Percentiles rank a stretch among this genome's conserved stretches.
Evolutionary conservation across 2,329 filamentous ascomycete genomes (phyloP).

Genomic region (Zarea fungicola): DNA sequence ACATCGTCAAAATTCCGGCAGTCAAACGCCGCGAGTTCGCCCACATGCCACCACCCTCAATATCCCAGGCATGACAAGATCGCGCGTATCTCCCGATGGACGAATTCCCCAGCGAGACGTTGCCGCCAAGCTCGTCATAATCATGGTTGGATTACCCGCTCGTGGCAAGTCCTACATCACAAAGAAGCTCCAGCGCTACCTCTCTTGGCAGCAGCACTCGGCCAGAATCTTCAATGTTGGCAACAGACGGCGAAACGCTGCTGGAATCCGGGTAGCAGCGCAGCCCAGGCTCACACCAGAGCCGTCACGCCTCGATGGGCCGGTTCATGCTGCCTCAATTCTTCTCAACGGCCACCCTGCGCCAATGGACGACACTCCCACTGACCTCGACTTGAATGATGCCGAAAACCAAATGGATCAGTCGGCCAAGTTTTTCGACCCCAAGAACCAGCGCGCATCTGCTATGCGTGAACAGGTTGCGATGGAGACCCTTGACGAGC

Average conservation of each 20-base stretch:
- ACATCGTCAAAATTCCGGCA: conserved; percentile 67
- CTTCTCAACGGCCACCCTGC: conserved; percentile 49
- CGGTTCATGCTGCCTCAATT: conserved; percentile 51
- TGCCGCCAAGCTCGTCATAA: conserved; percentile 90
- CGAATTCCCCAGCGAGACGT: conserved; percentile 91
- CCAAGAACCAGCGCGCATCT: conserved; percentile 74
- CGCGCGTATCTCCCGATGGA: conserved; percentile 91
- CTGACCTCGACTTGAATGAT: conserved; percentile 31
- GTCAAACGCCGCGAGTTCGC: conserved; percentile 70
- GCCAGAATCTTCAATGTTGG: conserved; percentile 97
- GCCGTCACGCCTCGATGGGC: conserved; percentile 36
- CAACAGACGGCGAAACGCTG: conserved; percentile 77
- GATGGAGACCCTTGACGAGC: conserved; percentile 84
- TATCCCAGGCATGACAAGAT: conserved; percentile 93
- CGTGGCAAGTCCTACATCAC: conserved; percentile 98
- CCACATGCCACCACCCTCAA: conserved; percentile 90
- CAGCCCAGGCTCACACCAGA: conserved; percentile 29
- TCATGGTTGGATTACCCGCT: conserved; percentile 96
- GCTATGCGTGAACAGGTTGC: conserved; percentile 87
- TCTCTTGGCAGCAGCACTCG: conserved; percentile 97
- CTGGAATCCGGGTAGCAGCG: conserved; percentile 46
- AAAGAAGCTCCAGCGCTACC: conserved; percentile 91
- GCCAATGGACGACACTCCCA: conserved; percentile 33
- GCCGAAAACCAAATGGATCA: conserved; percentile 57
- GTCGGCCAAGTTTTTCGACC: conserved; percentile 90